These are phyloP conservation scores for Ustilago trichophora DNA, from an alignment of 1,284 basidiomycete species.

Conservation along the genomic window DNA sequence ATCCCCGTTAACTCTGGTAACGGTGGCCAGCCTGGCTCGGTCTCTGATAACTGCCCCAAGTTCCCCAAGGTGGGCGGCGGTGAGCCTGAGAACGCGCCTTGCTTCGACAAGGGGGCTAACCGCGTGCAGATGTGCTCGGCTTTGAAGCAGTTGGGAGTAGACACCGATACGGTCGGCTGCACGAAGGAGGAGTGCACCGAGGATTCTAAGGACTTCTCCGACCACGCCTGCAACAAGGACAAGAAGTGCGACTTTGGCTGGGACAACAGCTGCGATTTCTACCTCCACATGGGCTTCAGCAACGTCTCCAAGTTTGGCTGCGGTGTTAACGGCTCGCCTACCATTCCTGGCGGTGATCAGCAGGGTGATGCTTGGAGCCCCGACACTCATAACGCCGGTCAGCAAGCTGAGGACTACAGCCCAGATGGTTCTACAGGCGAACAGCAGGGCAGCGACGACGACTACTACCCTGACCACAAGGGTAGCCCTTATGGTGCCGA, in stretches of 20 bases:
- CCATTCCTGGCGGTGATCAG: too few relatives aligned
- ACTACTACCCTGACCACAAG: background rate
- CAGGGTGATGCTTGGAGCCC: too few relatives aligned
- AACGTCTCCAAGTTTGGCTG: constrained; percentile 40
- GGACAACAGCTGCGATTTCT: constrained; percentile 41
- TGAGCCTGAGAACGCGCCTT: constrained; percentile 28
- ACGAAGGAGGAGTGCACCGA: constrained; percentile 34
- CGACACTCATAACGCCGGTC: too few relatives aligned
- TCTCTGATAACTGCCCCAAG: constrained; percentile 27
- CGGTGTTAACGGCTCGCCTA: constrained; percentile 1
- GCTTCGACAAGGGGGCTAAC: constrained; percentile 28
- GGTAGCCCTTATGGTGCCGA: background rate
- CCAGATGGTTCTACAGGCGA: too few relatives aligned
- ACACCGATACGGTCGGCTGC: constrained; percentile 29
- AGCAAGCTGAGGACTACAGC: too few relatives aligned
- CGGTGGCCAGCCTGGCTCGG: background rate
- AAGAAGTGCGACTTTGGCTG: constrained; percentile 39
- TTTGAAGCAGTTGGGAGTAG: constrained; percentile 40
- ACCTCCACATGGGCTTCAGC: constrained; percentile 36
- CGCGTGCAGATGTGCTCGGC: constrained; percentile 47
- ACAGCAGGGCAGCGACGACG: background rate
- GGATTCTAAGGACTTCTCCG: constrained; percentile 36
- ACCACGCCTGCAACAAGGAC: constrained; percentile 40
- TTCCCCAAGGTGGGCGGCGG: constrained; percentile 39
- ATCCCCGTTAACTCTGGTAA: constrained; percentile 10